phyloP scores from a whole-genome alignment of 192 early-diverging fungal genomes.

The Backusella luteola region DNA sequence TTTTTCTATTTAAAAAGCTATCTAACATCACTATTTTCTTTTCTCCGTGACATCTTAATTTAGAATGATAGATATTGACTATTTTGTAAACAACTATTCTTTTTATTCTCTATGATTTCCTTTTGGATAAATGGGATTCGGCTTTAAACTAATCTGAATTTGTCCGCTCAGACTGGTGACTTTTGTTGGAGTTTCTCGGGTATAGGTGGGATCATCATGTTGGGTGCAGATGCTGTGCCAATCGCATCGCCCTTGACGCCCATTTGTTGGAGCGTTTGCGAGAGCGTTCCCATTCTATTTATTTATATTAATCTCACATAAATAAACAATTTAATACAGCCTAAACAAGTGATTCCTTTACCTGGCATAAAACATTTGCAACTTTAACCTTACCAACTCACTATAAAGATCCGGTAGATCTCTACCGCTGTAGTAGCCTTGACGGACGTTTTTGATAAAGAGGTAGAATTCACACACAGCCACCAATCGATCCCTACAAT shows the following conservation, averaged over 20 bases:
- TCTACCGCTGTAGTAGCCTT: slow-evolving; percentile 78
- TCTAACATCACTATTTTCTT: neutral
- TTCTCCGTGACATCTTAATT: neutral
- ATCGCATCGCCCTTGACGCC: slow-evolving; percentile 40
- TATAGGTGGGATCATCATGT: slow-evolving; percentile 13
- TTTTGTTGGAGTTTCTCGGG: neutral
- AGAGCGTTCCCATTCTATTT: slow-evolving; percentile 22
- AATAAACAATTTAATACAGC: too few species aligned
- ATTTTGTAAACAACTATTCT: slow-evolving; percentile 7
- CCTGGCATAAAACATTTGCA: slow-evolving; percentile 86
- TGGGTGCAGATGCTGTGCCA: slow-evolving; percentile 15
- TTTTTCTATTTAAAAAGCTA: slow-evolving; percentile 1
- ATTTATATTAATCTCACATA: too few species aligned
- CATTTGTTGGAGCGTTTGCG: slow-evolving; percentile 36
- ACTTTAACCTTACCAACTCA: slow-evolving; percentile 76
- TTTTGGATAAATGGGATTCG: neutral
- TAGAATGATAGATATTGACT: neutral
- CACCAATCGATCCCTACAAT: slow-evolving; percentile 91
- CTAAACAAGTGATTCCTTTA: neutral
- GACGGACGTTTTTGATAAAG: slow-evolving; percentile 85
- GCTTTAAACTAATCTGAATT: neutral
- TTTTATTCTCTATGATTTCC: neutral
- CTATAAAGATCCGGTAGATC: slow-evolving; percentile 75
- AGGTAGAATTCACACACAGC: slow-evolving; percentile 93
- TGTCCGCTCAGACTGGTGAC: neutral